These are phyloP conservation scores for Pleurotus giganteus DNA, from an alignment of 768 basidiomycete species.

Conservation along the genomic window DNA sequence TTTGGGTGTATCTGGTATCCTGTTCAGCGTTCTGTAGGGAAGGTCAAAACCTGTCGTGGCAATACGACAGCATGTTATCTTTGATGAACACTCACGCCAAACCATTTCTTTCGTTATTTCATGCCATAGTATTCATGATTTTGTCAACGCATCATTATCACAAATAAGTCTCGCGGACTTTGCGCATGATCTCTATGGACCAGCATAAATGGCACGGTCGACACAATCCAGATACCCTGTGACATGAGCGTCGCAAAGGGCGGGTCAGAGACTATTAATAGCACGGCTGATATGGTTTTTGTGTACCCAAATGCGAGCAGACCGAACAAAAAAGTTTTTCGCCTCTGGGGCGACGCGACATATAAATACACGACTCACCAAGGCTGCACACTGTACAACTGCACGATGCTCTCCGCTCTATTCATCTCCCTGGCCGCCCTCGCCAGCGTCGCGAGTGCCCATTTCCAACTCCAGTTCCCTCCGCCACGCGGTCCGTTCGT, in stretches of 20 bases:
- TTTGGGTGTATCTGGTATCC: conserved; percentile 21
- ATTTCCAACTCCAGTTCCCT: conserved; percentile 82
- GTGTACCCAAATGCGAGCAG: neutral
- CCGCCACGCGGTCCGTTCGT: conserved; percentile 68
- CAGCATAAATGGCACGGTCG: no score
- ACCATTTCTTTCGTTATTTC: no score
- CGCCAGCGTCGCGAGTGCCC: conserved; percentile 52
- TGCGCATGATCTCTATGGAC: no score
- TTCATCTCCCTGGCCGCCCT: conserved; percentile 35
- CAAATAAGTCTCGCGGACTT: no score
- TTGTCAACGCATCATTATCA: no score
- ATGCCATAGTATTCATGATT: no score
- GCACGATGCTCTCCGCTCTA: conserved; percentile 31
- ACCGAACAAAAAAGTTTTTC: conserved; percentile 25
- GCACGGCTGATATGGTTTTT: conserved; percentile 1
- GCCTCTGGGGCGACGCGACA: neutral
- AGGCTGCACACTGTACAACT: no score
- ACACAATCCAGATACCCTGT: no score
- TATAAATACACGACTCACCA: conserved; percentile 4
- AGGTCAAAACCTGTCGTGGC: neutral
- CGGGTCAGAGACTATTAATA: conserved; percentile 3
- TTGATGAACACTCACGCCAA: no score
- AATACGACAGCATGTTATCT: neutral
- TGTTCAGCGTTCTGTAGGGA: conserved; percentile 18
- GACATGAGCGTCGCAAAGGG: no score